phyloP scores from a whole-genome alignment of 208 protist genomes.

The Crithidia acanthocephali region DNA sequence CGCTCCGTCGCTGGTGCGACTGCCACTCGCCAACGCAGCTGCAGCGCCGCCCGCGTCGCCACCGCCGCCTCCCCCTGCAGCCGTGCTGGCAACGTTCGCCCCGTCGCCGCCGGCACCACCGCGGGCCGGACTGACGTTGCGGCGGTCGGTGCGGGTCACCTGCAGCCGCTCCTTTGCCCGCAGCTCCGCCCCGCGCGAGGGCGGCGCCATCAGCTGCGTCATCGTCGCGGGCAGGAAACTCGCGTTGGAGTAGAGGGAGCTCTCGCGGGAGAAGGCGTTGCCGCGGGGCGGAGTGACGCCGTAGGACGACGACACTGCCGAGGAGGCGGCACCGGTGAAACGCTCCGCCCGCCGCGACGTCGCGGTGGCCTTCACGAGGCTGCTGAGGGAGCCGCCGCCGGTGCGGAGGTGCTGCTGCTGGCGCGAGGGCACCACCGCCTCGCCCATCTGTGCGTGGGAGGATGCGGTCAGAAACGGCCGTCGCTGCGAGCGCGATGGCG shows the following conservation, averaged over 20 bases:
- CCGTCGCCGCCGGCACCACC: neutral
- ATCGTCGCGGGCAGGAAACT: conserved; percentile 42
- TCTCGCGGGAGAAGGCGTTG: neutral
- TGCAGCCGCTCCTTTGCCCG: conserved; percentile 41
- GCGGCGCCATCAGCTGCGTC: conserved; percentile 50
- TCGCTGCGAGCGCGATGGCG: conserved; percentile 19
- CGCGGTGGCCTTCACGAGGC: neutral
- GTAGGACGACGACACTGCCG: conserved; percentile 1
- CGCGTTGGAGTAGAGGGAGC: conserved; percentile 21
- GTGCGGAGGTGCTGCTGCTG: conserved; percentile 33
- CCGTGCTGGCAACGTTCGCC: too few relatives aligned
- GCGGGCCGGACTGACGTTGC: conserved; percentile 15
- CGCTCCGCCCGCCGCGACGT: conserved; percentile 8
- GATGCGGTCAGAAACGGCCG: conserved; percentile 7
- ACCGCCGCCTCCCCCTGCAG: neutral
- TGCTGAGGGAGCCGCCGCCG: neutral
- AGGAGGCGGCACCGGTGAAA: neutral
- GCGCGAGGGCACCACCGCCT: conserved; percentile 24
- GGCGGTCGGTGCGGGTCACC: conserved; percentile 46
- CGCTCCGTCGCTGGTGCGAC: too few relatives aligned
- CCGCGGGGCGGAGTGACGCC: neutral
- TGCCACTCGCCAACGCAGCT: too few relatives aligned
- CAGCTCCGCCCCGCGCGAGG: conserved; percentile 42
- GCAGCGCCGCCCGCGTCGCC: too few relatives aligned
- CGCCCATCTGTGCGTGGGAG: conserved; percentile 24